Base-by-base conservation (phyloP, 441 rosid genomes). In the Populus tomentosa region DNA sequence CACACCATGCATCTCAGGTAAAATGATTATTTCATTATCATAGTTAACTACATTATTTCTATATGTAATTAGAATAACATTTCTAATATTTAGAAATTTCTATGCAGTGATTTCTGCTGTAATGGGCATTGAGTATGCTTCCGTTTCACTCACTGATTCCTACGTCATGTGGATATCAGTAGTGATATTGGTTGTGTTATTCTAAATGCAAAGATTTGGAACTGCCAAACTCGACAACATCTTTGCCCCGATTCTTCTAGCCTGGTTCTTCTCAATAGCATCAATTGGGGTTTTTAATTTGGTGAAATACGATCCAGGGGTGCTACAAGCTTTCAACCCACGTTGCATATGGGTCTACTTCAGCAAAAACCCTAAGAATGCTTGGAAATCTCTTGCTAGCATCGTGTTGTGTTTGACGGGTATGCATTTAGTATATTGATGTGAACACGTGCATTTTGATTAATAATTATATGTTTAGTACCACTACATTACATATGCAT, bases 1-100 rank as follows among this genome's bases (percentile, higher is more conserved):
- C 70, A 87, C 90, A 2, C 89, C 87, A 6, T 79, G 84, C 77
- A 87, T 88, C 38, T 84, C 90, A 30, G 86, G 91, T 88, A 71
- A 63, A 10, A 21, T 9, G 10, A 1, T 30, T 9, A 36, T 21
- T 23, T 28, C 70, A 26, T 26, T 26, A 26, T 26, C 26, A 26
- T 26, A 26, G 26, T 26, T 26, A 26, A 26, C 26, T 26, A 26
- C 26, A 26, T 26, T 26, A 26, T 26, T 26, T 26, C 26, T 24
- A 3, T 13, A 42, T 33, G 5, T 33, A n/a, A 33, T 8, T 33
- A 2, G 33, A 67, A 33, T 18, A 20, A 33, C 4, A 10, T 9
- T n/a, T 46, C 2, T 18, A 20, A 53, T 13, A 7, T 73, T 76
- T 79, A 85, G 90, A 82, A 13, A 53, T 89, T 67, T 87, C 92